Evolutionary conservation across 1,139 yeast genomes (phyloP).

Genomic region (Candida sp.): DNA sequence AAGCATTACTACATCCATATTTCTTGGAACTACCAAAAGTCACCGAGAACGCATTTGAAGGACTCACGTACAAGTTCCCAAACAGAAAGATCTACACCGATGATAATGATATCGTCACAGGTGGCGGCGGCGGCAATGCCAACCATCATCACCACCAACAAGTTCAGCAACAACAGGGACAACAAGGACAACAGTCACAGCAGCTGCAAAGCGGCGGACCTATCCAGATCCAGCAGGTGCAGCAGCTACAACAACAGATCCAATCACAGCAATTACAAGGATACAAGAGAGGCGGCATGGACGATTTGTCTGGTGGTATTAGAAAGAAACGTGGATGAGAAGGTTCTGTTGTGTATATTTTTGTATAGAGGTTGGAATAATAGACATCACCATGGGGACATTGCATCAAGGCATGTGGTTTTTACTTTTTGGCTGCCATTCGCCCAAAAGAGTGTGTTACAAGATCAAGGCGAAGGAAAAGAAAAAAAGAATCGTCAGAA

Average conservation of each 20-base stretch:
- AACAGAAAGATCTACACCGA: conserved; percentile 78
- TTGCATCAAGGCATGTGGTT: background rate
- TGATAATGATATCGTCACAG: conserved; percentile 65
- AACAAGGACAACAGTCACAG: background rate
- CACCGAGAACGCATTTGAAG: conserved; percentile 71
- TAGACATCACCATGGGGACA: background rate
- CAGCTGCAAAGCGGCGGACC: background rate
- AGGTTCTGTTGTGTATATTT: background rate
- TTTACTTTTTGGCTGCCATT: too few relatives aligned
- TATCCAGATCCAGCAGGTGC: conserved; percentile 3
- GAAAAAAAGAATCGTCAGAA: background rate
- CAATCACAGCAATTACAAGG: conserved; percentile 6
- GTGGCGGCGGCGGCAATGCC: conserved; percentile 7
- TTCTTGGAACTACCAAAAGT: conserved; percentile 74
- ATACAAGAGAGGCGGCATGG: conserved; percentile 3
- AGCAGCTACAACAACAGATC: conserved; percentile 6
- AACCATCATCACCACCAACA: conserved; percentile 13
- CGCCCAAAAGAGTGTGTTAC: too few relatives aligned
- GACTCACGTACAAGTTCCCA: conserved; percentile 66
- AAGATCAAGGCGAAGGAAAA: background rate
- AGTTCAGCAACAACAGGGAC: conserved; percentile 19
- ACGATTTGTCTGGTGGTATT: conserved; percentile 2
- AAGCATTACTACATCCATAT: conserved; percentile 76
- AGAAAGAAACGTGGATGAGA: conserved; percentile 5
- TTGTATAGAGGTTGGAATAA: background rate